Conservation (phyloP, 805 yeast genomes). For the Cyberlindnera bimundalis region DNA sequence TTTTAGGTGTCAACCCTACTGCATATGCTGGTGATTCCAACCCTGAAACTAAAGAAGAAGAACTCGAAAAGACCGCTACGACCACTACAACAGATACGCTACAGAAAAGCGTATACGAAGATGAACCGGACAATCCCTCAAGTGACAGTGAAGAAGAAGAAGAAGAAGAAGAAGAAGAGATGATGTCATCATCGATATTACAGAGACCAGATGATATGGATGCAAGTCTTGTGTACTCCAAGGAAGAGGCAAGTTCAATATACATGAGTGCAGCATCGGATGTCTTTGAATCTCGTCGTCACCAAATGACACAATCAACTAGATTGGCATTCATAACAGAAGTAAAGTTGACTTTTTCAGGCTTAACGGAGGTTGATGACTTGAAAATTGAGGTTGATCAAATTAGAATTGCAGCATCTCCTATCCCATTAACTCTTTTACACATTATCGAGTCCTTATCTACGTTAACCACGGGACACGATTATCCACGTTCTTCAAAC, state of each 20-base stretch:
- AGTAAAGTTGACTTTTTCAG: constrained; percentile 45
- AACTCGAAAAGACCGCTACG: background rate
- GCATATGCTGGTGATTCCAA: constrained; percentile 24
- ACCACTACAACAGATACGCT: background rate
- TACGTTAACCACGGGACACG: constrained; percentile 10
- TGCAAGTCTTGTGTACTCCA: constrained; percentile 63
- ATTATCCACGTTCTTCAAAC: constrained; percentile 12
- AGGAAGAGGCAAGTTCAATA: constrained; percentile 64
- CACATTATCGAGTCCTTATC: constrained; percentile 28
- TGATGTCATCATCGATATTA: constrained; percentile 31
- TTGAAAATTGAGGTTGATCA: constrained; percentile 35
- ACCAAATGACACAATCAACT: constrained; percentile 12
- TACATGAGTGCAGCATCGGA: constrained; percentile 80
- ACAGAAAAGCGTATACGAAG: constrained; percentile 19
- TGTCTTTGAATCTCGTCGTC: constrained; percentile 30
- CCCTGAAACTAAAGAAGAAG: background rate
- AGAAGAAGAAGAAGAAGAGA: constrained; percentile 27
- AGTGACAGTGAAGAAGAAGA: constrained; percentile 20
- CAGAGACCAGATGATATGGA: constrained; percentile 31
- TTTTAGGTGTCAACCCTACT: constrained; percentile 40
- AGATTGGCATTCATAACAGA: constrained; percentile 30
- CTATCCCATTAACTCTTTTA: constrained; percentile 28
- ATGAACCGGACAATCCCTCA: constrained; percentile 18
- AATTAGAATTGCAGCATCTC: constrained; percentile 38
- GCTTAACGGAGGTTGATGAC: constrained; percentile 34